These are phyloP conservation scores for Tagetes erecta DNA, from an alignment of 129 eudicot genomes.

Conservation along the genomic window DNA sequence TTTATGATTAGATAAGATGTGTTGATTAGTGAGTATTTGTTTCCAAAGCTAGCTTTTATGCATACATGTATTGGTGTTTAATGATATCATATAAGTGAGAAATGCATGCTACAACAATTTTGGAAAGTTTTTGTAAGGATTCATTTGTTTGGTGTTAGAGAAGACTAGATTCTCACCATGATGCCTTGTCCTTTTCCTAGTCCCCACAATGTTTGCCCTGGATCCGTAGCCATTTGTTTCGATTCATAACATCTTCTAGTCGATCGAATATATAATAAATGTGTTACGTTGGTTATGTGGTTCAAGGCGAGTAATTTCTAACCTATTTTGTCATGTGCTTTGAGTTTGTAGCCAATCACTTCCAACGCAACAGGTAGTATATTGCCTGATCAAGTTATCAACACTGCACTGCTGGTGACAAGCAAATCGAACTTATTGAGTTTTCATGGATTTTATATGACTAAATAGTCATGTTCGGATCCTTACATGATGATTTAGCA, in stretches of 20 bases:
- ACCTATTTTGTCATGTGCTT: too few species aligned
- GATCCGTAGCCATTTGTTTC: slow-evolving; percentile 14
- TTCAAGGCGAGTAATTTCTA: too few species aligned
- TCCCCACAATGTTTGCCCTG: slow-evolving; percentile 19
- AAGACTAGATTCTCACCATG: slow-evolving; percentile 18
- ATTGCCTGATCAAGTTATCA: too few species aligned
- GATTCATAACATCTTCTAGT: background rate
- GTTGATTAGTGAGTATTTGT: background rate
- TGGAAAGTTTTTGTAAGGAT: slow-evolving; percentile 15
- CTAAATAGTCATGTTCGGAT: too few species aligned
- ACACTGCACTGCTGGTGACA: too few species aligned
- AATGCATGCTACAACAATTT: slow-evolving; percentile 14
- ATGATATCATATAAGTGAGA: slow-evolving; percentile 2
- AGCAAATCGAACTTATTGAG: too few species aligned
- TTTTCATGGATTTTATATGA: too few species aligned
- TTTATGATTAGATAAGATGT: slow-evolving; percentile 13
- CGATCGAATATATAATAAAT: too few species aligned
- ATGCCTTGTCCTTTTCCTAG: slow-evolving; percentile 8
- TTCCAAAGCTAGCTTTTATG: background rate
- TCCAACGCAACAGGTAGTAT: too few species aligned
- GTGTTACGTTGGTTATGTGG: too few species aligned
- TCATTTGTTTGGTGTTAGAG: slow-evolving; percentile 6
- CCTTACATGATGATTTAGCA: too few species aligned
- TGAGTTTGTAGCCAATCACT: too few species aligned
- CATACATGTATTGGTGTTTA: background rate